Base-by-base conservation (phyloP, 2,329 filamentous ascomycete genomes). In the Bipolaris gigantea region DNA sequence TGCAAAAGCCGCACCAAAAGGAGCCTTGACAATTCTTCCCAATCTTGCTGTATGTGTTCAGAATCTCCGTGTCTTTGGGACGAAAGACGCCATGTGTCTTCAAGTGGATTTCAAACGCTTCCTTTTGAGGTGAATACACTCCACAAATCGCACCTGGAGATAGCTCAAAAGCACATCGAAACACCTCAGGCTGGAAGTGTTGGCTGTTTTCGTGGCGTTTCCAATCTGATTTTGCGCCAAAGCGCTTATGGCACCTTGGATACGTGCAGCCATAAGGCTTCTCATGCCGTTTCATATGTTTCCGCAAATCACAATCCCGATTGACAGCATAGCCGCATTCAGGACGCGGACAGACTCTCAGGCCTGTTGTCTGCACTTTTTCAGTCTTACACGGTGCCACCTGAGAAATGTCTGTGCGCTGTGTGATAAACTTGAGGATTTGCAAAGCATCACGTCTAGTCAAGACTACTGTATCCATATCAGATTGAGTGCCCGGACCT, bases 171-270 rank as follows among this genome's bases (percentile, higher is more conserved):
- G 82, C 78, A 68, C 92, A 96, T 27, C 83, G 84, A 86, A 89
- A 96, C 43, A 81, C 81, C 65, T 92, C 87, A 5, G 83, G 73
- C 54, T 88, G 84, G 56, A 83, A 85, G 70, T 96, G 92, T 66
- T 93, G 89, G 15, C 83, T 85, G 60, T 85, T 88, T 67, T 97
- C 93, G 66, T 97, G 92, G 1, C 92, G 85, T 70, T 95, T 96
- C 92, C 86, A 97, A 73, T 97, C 92, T 55, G 91, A 92, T 70
- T 96, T 96, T 73, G 89, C 92, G n/a, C 92, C 92, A 62, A 96
- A 96, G 0, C 71, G 79, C 67, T 90, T 92, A 44, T 75, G 73
- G 66, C 92, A 96, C 27, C 77, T 74, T 8, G 79, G 74, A 59
- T 86, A 89, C 0, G 91, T 96, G 73, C 92, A 97, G 11, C 86